These are phyloP conservation scores for Globisporangium irregulare DNA, from an alignment of 352 stramenopile genomes.

Conservation along the genomic window DNA sequence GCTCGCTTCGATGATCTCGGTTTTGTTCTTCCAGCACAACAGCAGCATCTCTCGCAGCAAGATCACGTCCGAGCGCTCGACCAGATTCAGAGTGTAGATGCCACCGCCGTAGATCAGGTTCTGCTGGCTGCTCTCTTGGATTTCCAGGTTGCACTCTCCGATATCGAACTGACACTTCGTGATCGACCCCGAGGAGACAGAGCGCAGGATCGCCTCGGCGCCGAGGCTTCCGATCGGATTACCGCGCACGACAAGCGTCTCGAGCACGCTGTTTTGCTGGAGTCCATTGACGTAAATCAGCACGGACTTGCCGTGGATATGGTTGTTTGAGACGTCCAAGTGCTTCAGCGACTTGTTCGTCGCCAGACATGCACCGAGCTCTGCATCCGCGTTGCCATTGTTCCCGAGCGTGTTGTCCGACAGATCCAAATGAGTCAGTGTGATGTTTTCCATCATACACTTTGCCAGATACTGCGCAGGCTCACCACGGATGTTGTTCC, in stretches of 20 bases:
- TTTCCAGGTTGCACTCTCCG: constrained; percentile 63
- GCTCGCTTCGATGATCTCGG: constrained; percentile 45
- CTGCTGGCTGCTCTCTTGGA: constrained; percentile 46
- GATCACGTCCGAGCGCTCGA: constrained; percentile 46
- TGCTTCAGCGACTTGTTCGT: constrained; percentile 61
- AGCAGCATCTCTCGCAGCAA: constrained; percentile 55
- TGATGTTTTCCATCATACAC: constrained; percentile 74
- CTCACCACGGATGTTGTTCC: constrained; percentile 74
- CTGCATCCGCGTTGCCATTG: constrained; percentile 57
- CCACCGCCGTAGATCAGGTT: constrained; percentile 44
- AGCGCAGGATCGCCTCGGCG: constrained; percentile 54
- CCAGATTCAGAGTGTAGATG: constrained; percentile 49
- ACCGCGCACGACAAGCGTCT: constrained; percentile 51
- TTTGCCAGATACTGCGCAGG: constrained; percentile 56
- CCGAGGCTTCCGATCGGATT: constrained; percentile 69
- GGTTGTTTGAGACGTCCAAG: constrained; percentile 69
- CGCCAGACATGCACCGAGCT: constrained; percentile 57
- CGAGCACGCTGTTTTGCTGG: constrained; percentile 51
- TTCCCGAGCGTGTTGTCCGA: constrained; percentile 74
- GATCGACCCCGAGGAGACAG: constrained; percentile 42
- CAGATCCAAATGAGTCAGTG: constrained; percentile 58
- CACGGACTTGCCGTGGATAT: constrained; percentile 56
- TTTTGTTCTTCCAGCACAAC: constrained; percentile 55
- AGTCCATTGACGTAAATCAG: constrained; percentile 62
- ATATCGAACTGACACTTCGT: constrained; percentile 60